Conservation (phyloP, 495 filamentous ascomycete species). For the Ascodesmis nigricans region DNA sequence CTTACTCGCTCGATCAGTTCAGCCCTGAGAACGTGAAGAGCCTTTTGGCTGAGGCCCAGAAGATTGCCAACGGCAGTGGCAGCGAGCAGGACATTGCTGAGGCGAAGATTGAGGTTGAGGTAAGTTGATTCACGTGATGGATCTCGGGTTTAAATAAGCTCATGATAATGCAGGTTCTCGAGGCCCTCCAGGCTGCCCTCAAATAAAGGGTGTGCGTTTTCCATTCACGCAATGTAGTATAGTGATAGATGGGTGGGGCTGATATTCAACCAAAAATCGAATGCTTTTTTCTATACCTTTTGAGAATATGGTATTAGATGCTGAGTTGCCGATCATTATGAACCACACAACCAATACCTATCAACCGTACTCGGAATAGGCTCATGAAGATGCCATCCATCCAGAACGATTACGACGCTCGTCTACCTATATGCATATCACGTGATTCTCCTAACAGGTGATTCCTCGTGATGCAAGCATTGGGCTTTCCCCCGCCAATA, state of each 20-base stretch:
- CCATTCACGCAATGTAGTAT: constrained; percentile 1
- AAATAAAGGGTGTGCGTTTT: constrained; percentile 24
- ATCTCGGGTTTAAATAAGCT: neutral
- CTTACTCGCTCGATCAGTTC: constrained; percentile 84
- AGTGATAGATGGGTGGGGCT: neutral
- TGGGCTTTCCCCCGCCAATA: too few relatives aligned
- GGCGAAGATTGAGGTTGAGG: constrained; percentile 97
- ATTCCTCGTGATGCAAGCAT: too few relatives aligned
- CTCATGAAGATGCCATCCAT: too few relatives aligned
- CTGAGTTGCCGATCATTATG: neutral
- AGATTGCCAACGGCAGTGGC: constrained; percentile 71
- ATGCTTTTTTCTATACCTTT: constrained; percentile 4
- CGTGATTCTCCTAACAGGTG: too few relatives aligned
- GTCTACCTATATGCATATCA: too few relatives aligned
- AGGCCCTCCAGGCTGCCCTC: constrained; percentile 51
- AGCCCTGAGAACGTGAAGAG: constrained; percentile 58
- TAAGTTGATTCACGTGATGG: constrained; percentile 24
- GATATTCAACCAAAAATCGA: constrained; percentile 3
- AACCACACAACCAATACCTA: too few relatives aligned
- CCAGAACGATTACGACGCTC: too few relatives aligned
- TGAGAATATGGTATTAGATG: neutral
- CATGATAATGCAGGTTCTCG: constrained; percentile 33
- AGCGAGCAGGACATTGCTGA: constrained; percentile 96
- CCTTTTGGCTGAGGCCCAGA: constrained; percentile 82
- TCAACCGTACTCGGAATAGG: too few relatives aligned